Evolutionary conservation across 495 filamentous ascomycete genomes (phyloP), one percentile per base, ranked within the genome.

Genomic region (Tuber magnatum): DNA sequence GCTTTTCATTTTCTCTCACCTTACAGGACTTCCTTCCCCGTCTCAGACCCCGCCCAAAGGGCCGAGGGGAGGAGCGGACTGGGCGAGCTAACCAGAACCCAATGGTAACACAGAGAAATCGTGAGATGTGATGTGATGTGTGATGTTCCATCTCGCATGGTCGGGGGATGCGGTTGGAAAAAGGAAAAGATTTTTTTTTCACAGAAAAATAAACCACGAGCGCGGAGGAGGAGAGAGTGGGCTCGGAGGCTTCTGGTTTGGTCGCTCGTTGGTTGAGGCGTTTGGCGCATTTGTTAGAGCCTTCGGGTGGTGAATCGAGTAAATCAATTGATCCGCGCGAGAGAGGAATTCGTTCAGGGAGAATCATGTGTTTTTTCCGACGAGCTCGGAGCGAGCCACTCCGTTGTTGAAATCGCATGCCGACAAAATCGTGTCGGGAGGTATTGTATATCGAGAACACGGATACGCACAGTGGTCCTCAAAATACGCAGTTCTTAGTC

Each of bases 61-160:
- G 4, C 32, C 18, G 35, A 65, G 28, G 35, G 5, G 28, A 32
- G 56, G 28, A 35, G 51, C 24, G 3, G 10, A 35, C 14, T 28
- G 28, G 56, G 1, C 28, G 35, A 65, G 10, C 28, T 35, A 65
- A 35, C 28, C 14, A 32, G 12, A 32, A 35, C 56, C 28, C 56
- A 14, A 65, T 65, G 28, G 56, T 65, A 35, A 65, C 56, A 65
- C 56, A 65, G 56, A 12, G 28, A 1, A 65, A 65, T 65, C 56
- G 56, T 28, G 14, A 65, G 56, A 65, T 35, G 56, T 35, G 56
- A 65, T 65, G 56, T 65, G 56, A 35, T 61, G 56, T 35, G 28
- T 65, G 56, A 65, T 65, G 56, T 20, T 35, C 56, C 56, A 65
- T 65, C 56, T 65, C 56, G 56, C 56, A 65, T 65, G 35, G 32